Evolutionary conservation across 2,329 filamentous ascomycete species (phyloP).

Genomic region (Aspergillus neoniger): DNA sequence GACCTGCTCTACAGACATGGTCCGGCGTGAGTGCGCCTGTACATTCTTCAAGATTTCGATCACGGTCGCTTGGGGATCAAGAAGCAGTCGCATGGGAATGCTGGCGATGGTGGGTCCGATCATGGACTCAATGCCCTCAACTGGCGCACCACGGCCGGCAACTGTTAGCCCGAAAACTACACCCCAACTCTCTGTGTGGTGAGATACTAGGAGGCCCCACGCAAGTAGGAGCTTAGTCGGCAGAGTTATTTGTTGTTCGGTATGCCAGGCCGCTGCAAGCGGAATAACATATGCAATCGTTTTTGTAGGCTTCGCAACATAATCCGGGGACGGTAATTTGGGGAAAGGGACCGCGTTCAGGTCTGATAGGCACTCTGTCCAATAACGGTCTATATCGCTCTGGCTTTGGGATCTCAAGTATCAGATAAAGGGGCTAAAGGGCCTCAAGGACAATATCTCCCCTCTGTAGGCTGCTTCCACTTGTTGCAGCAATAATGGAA

Average conservation of each 20-base stretch:
- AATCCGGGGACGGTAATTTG: background rate
- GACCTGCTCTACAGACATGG: conserved; percentile 63
- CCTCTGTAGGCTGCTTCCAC: background rate
- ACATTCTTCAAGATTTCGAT: conserved; percentile 55
- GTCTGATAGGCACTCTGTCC: background rate
- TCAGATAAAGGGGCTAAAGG: background rate
- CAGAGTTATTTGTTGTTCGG: background rate
- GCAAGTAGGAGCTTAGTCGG: conserved; percentile 4
- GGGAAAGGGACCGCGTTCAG: background rate
- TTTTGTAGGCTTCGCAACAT: too few relatives aligned
- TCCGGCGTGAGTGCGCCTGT: conserved; percentile 53
- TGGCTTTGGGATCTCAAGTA: background rate
- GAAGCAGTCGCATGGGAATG: conserved; percentile 1
- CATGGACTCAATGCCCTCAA: conserved; percentile 9
- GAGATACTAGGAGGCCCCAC: conserved; percentile 8
- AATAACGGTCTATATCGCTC: background rate
- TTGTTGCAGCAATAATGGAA: background rate
- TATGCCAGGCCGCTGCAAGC: background rate
- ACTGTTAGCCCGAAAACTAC: conserved; percentile 10
- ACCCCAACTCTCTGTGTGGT: conserved; percentile 2
- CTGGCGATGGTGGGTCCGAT: conserved; percentile 11
- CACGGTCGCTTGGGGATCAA: conserved; percentile 27
- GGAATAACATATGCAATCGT: too few relatives aligned
- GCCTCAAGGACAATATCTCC: background rate
- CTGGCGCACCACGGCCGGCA: conserved; percentile 2